Evolutionary conservation across 257 asterid genomes (phyloP), one percentile per base, ranked within the genome.

Genomic region (Jasminum sambac): DNA sequence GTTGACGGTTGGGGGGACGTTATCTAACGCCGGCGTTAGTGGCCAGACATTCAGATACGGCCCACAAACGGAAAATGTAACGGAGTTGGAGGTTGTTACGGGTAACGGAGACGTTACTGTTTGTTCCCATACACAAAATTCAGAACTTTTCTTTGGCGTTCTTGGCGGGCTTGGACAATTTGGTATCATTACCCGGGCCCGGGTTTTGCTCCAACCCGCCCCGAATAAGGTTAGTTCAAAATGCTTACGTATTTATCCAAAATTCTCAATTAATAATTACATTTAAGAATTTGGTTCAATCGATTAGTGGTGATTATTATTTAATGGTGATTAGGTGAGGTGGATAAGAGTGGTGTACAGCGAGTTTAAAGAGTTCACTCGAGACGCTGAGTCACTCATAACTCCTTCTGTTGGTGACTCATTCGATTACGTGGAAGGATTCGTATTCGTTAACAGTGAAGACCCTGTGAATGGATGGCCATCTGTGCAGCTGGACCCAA

Each of bases 141-240:
- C 92, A 0, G 83, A 89, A 19, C 87, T 95, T 39, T 95, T 91
- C 76, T 88, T 79, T 65, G 69, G 85, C 68, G 95, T 88, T 41
- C 93, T 95, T 52, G 99, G 99, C 19, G 99, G 98, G 5, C 91
- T 95, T 67, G 98, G 99, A 4, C 99, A 95, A 72, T 89, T 89
- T 73, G 99, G 99, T 13, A 76, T 95, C 58, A 91, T 95, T 66
- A 91, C 97, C 36, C 86, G 95, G 67, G 99, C 98, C 11, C 73
- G 96, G 43, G 58, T 95, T 14, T 8, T 82, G 37, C 98, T 95
- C 14, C 97, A 91, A 52, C 92, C 96, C 72, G 87, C 90, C 58
- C 98, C 99, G 6, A 78, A 94, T 23, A 89, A 83, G 98, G 98
- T 93, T 25, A 65, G 75, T 52, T 50, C 11, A 11, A 52, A 30